Base-by-base conservation (phyloP, 805 yeast genomes). In the Yarrowia hollandica region DNA sequence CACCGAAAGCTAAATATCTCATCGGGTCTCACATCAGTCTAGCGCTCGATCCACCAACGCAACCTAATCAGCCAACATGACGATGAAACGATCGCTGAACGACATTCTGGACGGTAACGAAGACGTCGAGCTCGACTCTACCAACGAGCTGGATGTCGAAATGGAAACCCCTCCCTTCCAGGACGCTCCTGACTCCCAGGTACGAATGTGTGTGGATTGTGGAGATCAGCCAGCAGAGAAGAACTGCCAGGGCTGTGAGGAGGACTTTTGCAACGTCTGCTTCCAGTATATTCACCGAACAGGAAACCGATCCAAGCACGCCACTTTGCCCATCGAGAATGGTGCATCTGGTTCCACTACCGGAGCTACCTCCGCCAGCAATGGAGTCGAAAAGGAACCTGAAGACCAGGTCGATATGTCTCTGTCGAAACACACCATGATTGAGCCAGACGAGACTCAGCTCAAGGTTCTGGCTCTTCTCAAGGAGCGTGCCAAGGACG, bases 161-260 rank as follows among this genome's bases (percentile, higher is more conserved):
- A 34, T 18, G 39, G 33, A 25, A 9, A 26, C 33, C n/a, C 42
- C 42, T 14, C 35, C 44, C 14, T 33, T 34, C 41, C 30, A 31
- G 22, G 41, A 48, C 28, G 42, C 44, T 14, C 35, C 44, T 2
- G 44, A 31, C 41, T 22, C 56, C 35, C 44, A 52, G 33, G 18
- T 8, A 9, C 55, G 70, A 10, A 71, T 79, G 38, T 87, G 94
- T 69, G 77, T 82, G 15, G 92, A 86, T 64, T 86, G 94, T 69
- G 80, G 80, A 33, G 89, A 86, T 67, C 88, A 84, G 82, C 85
- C 88, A 18, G 74, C 80, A 4, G 88, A 84, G 64, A 69, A 83
- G n/a, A 69, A 74, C 33, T 86, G 94, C 69, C 67, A 71, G 28
- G 77, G 77, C 60, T 86, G 94, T 71, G 81, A 79, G 37, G 92